phyloP scores from a whole-genome alignment of 768 basidiomycete species.

The Termitomyces sp. region DNA sequence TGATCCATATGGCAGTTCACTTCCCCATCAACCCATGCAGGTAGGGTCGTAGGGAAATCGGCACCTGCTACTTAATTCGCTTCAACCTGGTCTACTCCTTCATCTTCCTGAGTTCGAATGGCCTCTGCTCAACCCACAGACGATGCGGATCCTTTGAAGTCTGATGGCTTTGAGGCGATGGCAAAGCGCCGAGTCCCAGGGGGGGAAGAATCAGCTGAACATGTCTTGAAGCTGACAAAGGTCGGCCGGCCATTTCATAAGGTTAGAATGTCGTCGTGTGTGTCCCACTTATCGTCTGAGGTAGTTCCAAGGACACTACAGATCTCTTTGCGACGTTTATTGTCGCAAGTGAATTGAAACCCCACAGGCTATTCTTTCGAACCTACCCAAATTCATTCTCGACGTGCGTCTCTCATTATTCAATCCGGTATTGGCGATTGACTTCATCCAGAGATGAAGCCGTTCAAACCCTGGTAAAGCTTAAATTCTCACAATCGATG shows the following conservation, averaged over 20 bases:
- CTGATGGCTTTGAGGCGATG: neutral
- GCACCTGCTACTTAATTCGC: neutral
- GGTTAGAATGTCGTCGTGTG: neutral
- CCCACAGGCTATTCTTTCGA: constrained; percentile 13
- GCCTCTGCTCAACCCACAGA: constrained; percentile 1
- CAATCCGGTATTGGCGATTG: neutral
- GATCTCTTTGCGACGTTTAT: constrained; percentile 19
- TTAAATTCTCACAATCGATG: constrained; percentile 19
- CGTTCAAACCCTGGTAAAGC: constrained; percentile 9
- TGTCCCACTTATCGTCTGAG: neutral
- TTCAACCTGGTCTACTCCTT: neutral
- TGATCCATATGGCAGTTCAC: constrained; percentile 9
- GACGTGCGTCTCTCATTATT: constrained; percentile 9
- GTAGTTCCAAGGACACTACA: constrained; percentile 10
- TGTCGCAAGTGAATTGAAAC: constrained; percentile 14
- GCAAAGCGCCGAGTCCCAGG: neutral
- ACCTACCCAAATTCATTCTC: constrained; percentile 14
- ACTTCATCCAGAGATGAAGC: constrained; percentile 14
- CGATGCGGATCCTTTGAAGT: neutral
- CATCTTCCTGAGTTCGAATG: constrained; percentile 4
- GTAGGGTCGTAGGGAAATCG: neutral
- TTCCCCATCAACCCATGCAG: constrained; percentile 7
- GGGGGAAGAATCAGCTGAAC: constrained; percentile 7
- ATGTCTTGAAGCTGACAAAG: constrained; percentile 13
- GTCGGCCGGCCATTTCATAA: constrained; percentile 17